Evolutionary conservation across 176 grass and related monocot species (phyloP), one percentile per base, ranked within the genome.

Genomic region (Hyparrhenia diplandra): DNA sequence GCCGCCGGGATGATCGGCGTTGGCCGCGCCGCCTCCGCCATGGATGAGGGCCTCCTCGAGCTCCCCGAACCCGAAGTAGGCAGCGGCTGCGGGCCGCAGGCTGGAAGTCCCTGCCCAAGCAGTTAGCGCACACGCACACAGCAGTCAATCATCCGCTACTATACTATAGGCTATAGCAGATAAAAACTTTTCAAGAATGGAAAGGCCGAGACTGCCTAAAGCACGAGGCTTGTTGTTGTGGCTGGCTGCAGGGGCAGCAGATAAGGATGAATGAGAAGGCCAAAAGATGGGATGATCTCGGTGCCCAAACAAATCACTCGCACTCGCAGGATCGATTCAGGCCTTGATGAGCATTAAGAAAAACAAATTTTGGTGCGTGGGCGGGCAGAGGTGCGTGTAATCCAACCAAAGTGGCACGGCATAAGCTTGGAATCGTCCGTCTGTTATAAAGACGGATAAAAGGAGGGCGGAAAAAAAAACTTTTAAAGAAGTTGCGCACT

Each of bases 1-100:
- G 80, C 85, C 73, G 27, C 41, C n/a, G n/a, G n/a, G n/a, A n/a
- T n/a, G 61, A 51, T 66, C 69, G 60, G 58, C 69, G 71, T 68
- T 45, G 78, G 17, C 60, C 12, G 68, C 40, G 13, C 34, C 55
- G 57, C 77, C 73, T 35, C 78, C 86, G 67, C 93, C 90, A 86
- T 92, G 90, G 81, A 96, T 90, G 81, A 92, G 85, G 37, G 93
- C 93, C 90, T 96, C 93, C 88, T 96, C 93, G 88, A 92, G 39
- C 85, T 90, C 93, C 29, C 87, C 88, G 83, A 90, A 90, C 42
- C 87, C 88, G 80, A 88, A 90, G 75, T 92, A 95, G 77, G 85
- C 87, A 34, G 90, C 83, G 10, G 86, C 88, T 17, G 88, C 82
- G 18, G n/a, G 83, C 88, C 5, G 88, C 47, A 14, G 88, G 88